These are phyloP conservation scores for Anthracocystis setariae DNA, from an alignment of 1,284 basidiomycete species.

Conservation along the genomic window DNA sequence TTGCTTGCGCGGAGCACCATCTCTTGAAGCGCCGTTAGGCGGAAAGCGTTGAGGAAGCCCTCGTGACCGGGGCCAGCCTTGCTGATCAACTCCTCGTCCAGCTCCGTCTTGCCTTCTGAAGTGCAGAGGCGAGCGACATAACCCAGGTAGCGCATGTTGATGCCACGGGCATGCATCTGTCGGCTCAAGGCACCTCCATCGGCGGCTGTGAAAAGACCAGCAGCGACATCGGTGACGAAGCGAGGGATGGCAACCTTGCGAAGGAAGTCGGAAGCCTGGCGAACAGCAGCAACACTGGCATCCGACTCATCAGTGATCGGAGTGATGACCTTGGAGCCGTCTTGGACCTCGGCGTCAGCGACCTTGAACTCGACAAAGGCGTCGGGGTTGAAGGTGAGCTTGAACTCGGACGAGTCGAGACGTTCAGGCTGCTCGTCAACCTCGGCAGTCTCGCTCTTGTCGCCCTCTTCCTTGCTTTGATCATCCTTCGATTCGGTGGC, in stretches of 20 bases:
- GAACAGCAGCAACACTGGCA: constrained; percentile 71
- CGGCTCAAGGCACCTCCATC: constrained; percentile 71
- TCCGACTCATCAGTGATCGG: constrained; percentile 70
- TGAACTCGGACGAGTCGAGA: constrained; percentile 69
- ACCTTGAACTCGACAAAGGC: constrained; percentile 71
- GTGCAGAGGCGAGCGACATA: constrained; percentile 67
- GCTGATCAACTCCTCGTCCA: constrained; percentile 55
- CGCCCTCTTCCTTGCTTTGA: constrained; percentile 32
- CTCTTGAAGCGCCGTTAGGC: constrained; percentile 70
- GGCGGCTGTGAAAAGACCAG: constrained; percentile 69
- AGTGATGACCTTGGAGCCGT: constrained; percentile 50
- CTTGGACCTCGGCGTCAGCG: constrained; percentile 35
- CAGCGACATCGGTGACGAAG: constrained; percentile 70
- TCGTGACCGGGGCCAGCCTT: constrained; percentile 63
- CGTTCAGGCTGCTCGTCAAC: constrained; percentile 51
- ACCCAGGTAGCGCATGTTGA: constrained; percentile 75
- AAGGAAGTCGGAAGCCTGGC: constrained; percentile 71
- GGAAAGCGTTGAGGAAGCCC: constrained; percentile 60
- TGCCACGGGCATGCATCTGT: constrained; percentile 72
- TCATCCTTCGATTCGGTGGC: constrained; percentile 45
- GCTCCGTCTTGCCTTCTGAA: constrained; percentile 68
- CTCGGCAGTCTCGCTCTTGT: constrained; percentile 15
- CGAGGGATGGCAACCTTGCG: constrained; percentile 70
- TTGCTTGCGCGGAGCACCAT: constrained; percentile 73
- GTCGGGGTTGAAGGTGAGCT: constrained; percentile 73